A percentile compares a stretch with the other conserved stretches of the same genome.
Conservation (phyloP, 192 early-diverging fungal species). For the Backusella australiensis region DNA sequence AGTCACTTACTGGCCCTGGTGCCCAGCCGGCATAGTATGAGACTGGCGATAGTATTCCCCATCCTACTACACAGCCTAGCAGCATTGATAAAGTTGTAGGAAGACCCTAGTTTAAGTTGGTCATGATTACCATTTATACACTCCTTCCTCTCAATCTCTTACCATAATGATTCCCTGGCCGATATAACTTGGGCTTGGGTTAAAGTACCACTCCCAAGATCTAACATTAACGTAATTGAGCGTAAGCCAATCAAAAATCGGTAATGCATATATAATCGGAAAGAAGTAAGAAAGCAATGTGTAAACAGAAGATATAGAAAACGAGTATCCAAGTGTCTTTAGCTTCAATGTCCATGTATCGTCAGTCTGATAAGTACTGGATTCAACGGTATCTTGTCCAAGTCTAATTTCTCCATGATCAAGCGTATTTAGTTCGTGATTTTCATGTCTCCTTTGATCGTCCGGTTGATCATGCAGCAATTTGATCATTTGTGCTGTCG, state of each 20-base stretch:
- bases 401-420: not conserved
- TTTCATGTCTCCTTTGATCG: conserved; percentile 12
- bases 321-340: conserved; percentile 49
- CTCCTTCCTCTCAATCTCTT: not conserved
- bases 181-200: conserved; percentile 70
- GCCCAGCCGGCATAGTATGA: conserved; percentile 68
- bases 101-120: conserved; percentile 43
- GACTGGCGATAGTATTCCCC: conserved; percentile 71
- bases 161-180: conserved; percentile 81
- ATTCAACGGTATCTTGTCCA: not conserved
- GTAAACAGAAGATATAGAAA: conserved; percentile 61
- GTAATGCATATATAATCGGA: conserved; percentile 56
- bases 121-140: not conserved
- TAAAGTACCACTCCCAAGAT: conserved; percentile 70
- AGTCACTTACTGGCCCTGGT: conserved; percentile 62
- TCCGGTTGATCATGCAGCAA: conserved; percentile 53
- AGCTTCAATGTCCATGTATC: conserved; percentile 63
- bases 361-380: conserved; percentile 27
- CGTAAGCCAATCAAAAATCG: conserved; percentile 53
- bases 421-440: not conserved
- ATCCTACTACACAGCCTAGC: conserved; percentile 64
- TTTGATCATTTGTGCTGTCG: conserved; percentile 84
- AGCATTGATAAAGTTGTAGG: conserved; percentile 73
- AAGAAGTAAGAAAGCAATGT: conserved; percentile 65
- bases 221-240: conserved; percentile 48